Base-by-base conservation (phyloP, 1,284 basidiomycete genomes). In the Phenoliferia sp. region DNA sequence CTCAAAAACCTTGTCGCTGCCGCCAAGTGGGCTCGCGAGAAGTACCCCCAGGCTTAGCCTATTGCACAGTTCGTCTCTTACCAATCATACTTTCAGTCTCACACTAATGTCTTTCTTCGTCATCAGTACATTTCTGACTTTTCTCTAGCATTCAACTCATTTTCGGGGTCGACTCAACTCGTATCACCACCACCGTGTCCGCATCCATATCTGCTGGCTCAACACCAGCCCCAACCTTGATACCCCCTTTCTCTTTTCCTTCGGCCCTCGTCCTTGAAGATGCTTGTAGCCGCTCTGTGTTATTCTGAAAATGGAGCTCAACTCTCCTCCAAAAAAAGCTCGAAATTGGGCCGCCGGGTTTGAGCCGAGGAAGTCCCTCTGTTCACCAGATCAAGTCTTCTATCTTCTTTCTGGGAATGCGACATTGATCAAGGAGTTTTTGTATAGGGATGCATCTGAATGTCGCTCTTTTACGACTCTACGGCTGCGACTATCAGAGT, bases 1-100 rank as follows among this genome's bases (percentile, higher is more conserved):
- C 87, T 95, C 79, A 79, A 82, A 77, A 97, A 96, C 84, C 85
- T 95, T 77, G 95, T 97, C 78, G 85, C 58, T 5, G 76, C 73
- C 33, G 76, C 76, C 63, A 75, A 75, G 68, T 69, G 68, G 66
- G 69, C 70, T 22, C 72, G 72, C 52, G 52, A 60, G 29, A 58
- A 68, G 54, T 69, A 67, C 61, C 4, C 31, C 31, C 31, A 57
- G 55, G 29, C 55, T 33, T 6, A 6, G 6, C 9, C n/a, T 29
- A 6, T 5, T 33, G 31, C 55, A 57, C 52, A 28, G 17, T 28
- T n/a, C 52, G 17, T 19, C 15, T 28, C 15, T 62, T 29, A 33
- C 9, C n/a, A n/a, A n/a, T 31, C 50, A 31, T 56, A 10, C 12
- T n/a, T 10, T 28, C 12, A 28, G 10, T 7, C 22, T n/a, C 22